Conservation (phyloP, 352 stramenopile species). For the Aphanomyces euteiches region DNA sequence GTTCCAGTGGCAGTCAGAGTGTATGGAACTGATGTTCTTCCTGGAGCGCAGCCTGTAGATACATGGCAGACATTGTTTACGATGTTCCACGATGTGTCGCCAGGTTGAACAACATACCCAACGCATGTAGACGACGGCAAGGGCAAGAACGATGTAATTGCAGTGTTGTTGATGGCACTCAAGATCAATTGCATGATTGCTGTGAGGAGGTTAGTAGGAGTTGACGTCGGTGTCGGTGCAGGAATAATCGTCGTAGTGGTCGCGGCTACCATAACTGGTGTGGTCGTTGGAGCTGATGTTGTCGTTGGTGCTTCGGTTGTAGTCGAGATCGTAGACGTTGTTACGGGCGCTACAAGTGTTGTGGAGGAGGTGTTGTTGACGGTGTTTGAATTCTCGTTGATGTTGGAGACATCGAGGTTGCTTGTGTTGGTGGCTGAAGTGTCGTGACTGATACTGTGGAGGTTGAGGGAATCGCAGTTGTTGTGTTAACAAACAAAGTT, state of each 20-base stretch:
- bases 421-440: background rate
- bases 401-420: no score
- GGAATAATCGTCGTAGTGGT: background rate
- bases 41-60: background rate
- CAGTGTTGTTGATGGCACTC: background rate
- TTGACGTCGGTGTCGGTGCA: background rate
- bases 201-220: background rate
- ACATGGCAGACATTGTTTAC: slow-evolving; percentile 6
- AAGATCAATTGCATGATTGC: background rate
- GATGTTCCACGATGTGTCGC: slow-evolving; percentile 9
- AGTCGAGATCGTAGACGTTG: no score
- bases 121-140: slow-evolving; percentile 6
- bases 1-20: background rate
- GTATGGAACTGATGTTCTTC: background rate
- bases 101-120: background rate
- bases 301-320: background rate
- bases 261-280: no score
- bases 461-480: no score
- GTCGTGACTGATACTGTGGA: background rate
- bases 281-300: background rate
- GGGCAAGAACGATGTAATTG: background rate
- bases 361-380: background rate
- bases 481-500: no score
- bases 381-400: background rate
- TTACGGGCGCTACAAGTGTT: no score